Percentiles rank a stretch among this genome's conserved stretches.
These are phyloP conservation scores for Leishmania tropica DNA, from an alignment of 208 protist genomes.

Conservation along the genomic window DNA sequence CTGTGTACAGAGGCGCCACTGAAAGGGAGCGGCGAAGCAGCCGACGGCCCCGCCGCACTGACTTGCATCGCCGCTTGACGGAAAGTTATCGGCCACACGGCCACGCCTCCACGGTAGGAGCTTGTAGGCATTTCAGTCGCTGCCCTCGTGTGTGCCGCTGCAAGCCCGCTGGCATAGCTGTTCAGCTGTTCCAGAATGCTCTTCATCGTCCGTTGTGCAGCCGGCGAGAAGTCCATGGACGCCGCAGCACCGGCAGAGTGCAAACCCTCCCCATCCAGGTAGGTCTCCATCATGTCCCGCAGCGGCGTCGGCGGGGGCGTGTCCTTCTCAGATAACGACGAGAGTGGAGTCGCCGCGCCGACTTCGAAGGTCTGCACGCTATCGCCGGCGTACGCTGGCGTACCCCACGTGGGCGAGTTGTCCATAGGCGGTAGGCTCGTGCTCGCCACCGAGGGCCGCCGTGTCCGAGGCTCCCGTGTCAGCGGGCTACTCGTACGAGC, in stretches of 20 bases:
- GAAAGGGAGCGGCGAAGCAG: not conserved
- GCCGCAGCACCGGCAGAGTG: not conserved
- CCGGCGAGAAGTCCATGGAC: conserved; percentile 13
- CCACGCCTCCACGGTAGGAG: not conserved
- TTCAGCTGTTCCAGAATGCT: conserved; percentile 12
- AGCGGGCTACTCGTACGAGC: not conserved
- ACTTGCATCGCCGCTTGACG: not conserved
- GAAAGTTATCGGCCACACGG: not conserved
- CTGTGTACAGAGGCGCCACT: not conserved
- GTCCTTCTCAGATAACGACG: not conserved
- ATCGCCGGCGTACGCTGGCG: not conserved
- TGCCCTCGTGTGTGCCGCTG: not conserved
- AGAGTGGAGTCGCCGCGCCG: not conserved
- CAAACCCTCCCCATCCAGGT: not conserved
- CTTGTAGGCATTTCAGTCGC: not conserved
- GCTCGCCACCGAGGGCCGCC: not conserved
- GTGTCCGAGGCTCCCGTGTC: not conserved
- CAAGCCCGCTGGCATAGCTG: not conserved
- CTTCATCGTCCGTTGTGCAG: conserved; percentile 15
- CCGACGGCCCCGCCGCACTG: not conserved
- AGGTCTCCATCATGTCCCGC: not conserved
- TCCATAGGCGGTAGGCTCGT: not conserved
- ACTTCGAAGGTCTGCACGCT: not conserved
- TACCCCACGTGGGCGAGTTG: not conserved
- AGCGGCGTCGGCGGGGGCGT: conserved; percentile 3